Percentiles rank a stretch among this genome's conserved stretches.
These are phyloP conservation scores for Massospora cicadina DNA, from an alignment of 371 early-diverging fungal genomes.

Conservation along the genomic window DNA sequence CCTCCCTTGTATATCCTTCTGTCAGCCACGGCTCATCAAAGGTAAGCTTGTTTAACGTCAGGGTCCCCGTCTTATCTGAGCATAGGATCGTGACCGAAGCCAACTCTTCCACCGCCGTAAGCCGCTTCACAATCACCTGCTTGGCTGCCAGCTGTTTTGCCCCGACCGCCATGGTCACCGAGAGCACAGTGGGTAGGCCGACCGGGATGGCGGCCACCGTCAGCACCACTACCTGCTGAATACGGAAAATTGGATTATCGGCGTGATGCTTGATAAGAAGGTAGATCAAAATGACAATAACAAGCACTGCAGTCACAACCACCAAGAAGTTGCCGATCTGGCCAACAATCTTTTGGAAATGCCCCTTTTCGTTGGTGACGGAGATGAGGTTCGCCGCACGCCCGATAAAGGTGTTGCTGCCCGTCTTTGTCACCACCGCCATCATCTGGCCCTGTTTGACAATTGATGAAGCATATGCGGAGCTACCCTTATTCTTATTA, in stretches of 20 bases:
- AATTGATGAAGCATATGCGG: constrained; percentile 66
- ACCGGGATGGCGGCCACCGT: constrained; percentile 96
- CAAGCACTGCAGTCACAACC: constrained; percentile 58
- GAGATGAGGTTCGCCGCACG: constrained; percentile 74
- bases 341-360: constrained; percentile 81
- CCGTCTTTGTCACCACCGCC: constrained; percentile 75
- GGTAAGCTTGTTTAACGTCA: constrained; percentile 80
- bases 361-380: constrained; percentile 62
- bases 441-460: constrained; percentile 74
- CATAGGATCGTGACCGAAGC: constrained; percentile 87
- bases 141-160: constrained; percentile 82
- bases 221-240: constrained; percentile 70
- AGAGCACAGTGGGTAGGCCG: constrained; percentile 87
- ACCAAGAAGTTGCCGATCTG: constrained; percentile 86
- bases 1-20: constrained; percentile 47
- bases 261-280: constrained; percentile 27
- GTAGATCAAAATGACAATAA: constrained; percentile 60
- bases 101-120: constrained; percentile 87
- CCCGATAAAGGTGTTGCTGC: constrained; percentile 70
- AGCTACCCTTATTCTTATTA: constrained; percentile 55
- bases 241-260: constrained; percentile 24
- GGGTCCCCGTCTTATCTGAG: constrained; percentile 93
- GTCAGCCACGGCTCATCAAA: constrained; percentile 75
- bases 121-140: constrained; percentile 86
- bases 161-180: constrained; percentile 92